Conservation (phyloP, 768 basidiomycete genomes). For the Heimioporus sp. region DNA sequence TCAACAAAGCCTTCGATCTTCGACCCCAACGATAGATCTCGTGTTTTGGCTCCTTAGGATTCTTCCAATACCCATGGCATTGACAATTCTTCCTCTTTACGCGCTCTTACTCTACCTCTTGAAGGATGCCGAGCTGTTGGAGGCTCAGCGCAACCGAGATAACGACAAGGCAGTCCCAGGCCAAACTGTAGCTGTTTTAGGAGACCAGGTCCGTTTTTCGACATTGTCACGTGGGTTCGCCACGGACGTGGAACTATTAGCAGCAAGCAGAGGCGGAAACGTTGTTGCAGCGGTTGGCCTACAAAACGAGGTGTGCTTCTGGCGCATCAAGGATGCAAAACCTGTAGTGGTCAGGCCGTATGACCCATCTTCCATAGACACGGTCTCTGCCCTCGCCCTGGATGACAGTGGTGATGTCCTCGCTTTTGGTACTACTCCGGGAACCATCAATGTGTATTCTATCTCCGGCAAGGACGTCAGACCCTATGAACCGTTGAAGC, state of each 20-base stretch:
- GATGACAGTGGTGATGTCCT: slow-evolving; percentile 59
- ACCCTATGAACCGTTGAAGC: slow-evolving; percentile 40
- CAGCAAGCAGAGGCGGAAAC: slow-evolving; percentile 64
- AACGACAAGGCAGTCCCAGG: slow-evolving; percentile 39
- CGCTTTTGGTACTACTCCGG: slow-evolving; percentile 71
- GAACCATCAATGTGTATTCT: slow-evolving; percentile 63
- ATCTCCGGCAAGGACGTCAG: slow-evolving; percentile 40
- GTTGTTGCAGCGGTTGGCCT: slow-evolving; percentile 70
- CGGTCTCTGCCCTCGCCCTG: slow-evolving; percentile 61
- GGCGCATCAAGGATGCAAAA: slow-evolving; percentile 48
- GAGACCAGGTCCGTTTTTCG: slow-evolving; percentile 52
- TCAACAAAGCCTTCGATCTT: slow-evolving; percentile 40
- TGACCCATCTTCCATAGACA: slow-evolving; percentile 42
- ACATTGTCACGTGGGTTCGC: slow-evolving; percentile 79
- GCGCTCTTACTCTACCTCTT: slow-evolving; percentile 79
- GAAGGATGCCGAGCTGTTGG: slow-evolving; percentile 88
- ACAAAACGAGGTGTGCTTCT: slow-evolving; percentile 74
- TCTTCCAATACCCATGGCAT: slow-evolving; percentile 79
- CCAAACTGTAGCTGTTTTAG: slow-evolving; percentile 30
- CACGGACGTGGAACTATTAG: slow-evolving; percentile 81
- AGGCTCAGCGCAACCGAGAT: slow-evolving; percentile 71
- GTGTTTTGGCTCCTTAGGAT: slow-evolving; percentile 79
- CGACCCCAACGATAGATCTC: slow-evolving; percentile 50
- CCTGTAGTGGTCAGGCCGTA: slow-evolving; percentile 48
- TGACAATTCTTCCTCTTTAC: slow-evolving; percentile 73